These are phyloP conservation scores for Cystobasidium slooffiae DNA, from an alignment of 1,284 basidiomycete genomes.

Conservation along the genomic window DNA sequence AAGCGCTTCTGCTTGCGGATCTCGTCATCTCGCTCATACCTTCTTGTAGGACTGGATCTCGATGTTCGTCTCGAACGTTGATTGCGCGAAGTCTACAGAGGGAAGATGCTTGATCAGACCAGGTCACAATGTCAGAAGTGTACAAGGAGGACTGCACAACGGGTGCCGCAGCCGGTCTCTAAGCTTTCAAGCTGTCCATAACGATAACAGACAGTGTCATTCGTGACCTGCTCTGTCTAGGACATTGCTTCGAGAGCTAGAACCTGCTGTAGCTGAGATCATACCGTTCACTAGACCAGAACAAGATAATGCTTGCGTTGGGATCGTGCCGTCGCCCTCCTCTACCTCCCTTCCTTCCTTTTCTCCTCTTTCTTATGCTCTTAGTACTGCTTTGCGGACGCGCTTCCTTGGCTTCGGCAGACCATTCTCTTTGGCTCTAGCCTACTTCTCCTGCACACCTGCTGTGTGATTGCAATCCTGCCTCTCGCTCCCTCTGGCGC, in stretches of 20 bases:
- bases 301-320: slow-evolving; percentile 87
- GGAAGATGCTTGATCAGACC: not conserved
- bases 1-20: not conserved
- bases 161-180: slow-evolving; percentile 31
- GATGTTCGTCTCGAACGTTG: not conserved
- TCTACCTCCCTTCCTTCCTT: slow-evolving; percentile 53
- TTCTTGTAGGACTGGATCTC: not conserved
- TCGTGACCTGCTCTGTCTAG: not conserved
- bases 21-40: not conserved
- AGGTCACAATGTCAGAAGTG: not conserved
- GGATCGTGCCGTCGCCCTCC: slow-evolving; percentile 75
- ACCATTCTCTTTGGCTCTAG: no score
- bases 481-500: no score
- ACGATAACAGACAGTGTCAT: not conserved
- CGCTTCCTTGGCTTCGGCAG: not conserved
- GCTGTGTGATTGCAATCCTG: no score
- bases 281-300: slow-evolving; percentile 94
- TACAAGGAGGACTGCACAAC: slow-evolving; percentile 42
- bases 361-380: slow-evolving; percentile 6
- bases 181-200: not conserved
- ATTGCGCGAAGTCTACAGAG: not conserved
- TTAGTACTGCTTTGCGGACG: not conserved
- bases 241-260: not conserved
- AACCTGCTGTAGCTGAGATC: slow-evolving; percentile 69
- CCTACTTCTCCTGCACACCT: no score